Evolutionary conservation across 2,329 filamentous ascomycete species (phyloP).

Genomic region (Neophaeococcomyces mojaviensis): DNA sequence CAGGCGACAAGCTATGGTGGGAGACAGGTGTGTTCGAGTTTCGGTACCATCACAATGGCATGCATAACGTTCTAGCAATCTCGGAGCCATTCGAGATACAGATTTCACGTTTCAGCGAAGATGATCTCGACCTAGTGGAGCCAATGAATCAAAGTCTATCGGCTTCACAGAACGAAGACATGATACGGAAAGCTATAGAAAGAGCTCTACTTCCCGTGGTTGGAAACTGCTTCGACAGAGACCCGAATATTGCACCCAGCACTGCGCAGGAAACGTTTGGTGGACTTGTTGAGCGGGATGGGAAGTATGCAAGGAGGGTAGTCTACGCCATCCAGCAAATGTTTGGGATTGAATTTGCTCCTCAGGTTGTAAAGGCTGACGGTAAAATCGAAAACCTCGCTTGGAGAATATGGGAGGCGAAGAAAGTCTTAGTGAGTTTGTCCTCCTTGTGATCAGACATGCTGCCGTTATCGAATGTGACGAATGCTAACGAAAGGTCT

Average conservation of each 20-base stretch:
- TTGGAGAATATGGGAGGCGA: slow-evolving; percentile 92
- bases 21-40: slow-evolving; percentile 94
- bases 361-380: slow-evolving; percentile 85
- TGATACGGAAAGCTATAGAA: slow-evolving; percentile 65
- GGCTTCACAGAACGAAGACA: slow-evolving; percentile 44
- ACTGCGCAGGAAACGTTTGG: slow-evolving; percentile 77
- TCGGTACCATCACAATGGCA: slow-evolving; percentile 88
- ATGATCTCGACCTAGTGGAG: slow-evolving; percentile 48
- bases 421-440: slow-evolving; percentile 75
- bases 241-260: slow-evolving; percentile 81
- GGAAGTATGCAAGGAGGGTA: slow-evolving; percentile 80
- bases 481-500: background rate
- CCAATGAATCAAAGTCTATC: slow-evolving; percentile 12
- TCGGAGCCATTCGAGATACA: slow-evolving; percentile 88
- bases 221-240: slow-evolving; percentile 84
- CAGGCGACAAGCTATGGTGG: slow-evolving; percentile 95
- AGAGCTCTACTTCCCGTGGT: slow-evolving; percentile 71
- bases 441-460: background rate
- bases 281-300: slow-evolving; percentile 72
- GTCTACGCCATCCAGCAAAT: slow-evolving; percentile 93
- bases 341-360: slow-evolving; percentile 92
- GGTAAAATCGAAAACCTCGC: slow-evolving; percentile 83
- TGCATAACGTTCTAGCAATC: slow-evolving; percentile 88
- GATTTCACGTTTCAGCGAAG: slow-evolving; percentile 73
- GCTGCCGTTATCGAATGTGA: background rate